Evolutionary conservation across 768 basidiomycete species (phyloP), one percentile per base, ranked within the genome.

Genomic region (Boletales sp.): DNA sequence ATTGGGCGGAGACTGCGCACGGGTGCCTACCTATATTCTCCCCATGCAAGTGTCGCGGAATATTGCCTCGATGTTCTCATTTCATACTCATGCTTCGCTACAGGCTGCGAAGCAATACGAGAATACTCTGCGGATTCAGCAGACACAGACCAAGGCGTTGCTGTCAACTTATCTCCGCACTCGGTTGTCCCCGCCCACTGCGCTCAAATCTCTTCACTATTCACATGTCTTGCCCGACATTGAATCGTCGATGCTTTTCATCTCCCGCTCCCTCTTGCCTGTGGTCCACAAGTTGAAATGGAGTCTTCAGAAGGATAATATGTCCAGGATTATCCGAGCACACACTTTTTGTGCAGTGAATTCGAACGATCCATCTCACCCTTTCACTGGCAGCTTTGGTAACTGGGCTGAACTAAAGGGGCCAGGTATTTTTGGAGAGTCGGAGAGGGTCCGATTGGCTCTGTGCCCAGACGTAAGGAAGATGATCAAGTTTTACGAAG

Each of bases 71-170:
- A 17, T 14, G 30, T 29, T 47, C 40, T 4, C 19, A 8, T 45
- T 19, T 45, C 43, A 31, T 56, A 41, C 43, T 47, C 50, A 56
- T 46, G 32, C 40, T 37, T 6, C 39, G 38, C 47, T 62, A 47
- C 63, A 88, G 87, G 84, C 84, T 44, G 81, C 82, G 35, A 64
- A 71, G 9, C 86, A 86, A 62, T 89, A 87, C 52, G 83, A 87
- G 66, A 78, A 69, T 37, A 74, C 79, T 5, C 64, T 76, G 46
- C 69, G 71, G 17, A 69, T 89, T 17, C 74, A 79, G 47, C 81
- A 81, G 36, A 71, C 69, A 43, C 79, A 80, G 36, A 78, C 80
- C 18, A 69, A 77, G 40, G 64, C 76, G 48, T 59, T 82, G 8
- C 59, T 89, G 34, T 75, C 82, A 17, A 64, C 72, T 19, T 76